A percentile compares a stretch with the other conserved stretches of the same genome.
phyloP scores from a whole-genome alignment of 176 grass and related monocot genomes.

The Phragmites australis region DNA sequence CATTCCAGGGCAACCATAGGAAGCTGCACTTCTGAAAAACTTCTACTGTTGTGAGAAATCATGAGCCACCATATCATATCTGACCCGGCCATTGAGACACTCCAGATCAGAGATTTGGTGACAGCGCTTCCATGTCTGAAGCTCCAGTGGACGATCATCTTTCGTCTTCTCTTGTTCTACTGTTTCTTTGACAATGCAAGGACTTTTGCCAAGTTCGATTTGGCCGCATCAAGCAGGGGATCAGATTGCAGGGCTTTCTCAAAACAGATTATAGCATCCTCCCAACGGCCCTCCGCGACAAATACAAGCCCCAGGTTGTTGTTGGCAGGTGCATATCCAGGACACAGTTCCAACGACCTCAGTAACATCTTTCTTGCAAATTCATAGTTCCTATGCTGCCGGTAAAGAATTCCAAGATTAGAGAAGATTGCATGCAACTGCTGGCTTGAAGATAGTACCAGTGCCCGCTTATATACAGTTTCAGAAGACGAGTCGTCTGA shows the following conservation, averaged over 20 bases:
- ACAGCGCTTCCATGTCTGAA: not conserved
- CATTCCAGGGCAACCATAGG: not conserved
- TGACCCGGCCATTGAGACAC: not conserved
- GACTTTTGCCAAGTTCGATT: slow-evolving; percentile 78
- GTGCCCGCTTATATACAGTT: slow-evolving; percentile 75
- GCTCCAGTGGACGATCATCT: slow-evolving; percentile 9
- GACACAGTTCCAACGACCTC: slow-evolving; percentile 81
- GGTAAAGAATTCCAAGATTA: slow-evolving; percentile 90
- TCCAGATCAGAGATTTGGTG: not conserved
- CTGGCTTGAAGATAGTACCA: slow-evolving; percentile 58
- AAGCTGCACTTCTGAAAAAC: not conserved
- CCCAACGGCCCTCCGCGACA: slow-evolving; percentile 63
- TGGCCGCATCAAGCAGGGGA: slow-evolving; percentile 81
- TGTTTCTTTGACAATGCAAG: slow-evolving; percentile 49
- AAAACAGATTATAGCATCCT: slow-evolving; percentile 75
- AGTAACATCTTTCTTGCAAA: slow-evolving; percentile 74
- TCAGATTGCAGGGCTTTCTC: slow-evolving; percentile 81
- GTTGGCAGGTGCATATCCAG: slow-evolving; percentile 88
- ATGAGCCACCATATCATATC: not conserved
- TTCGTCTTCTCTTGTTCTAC: slow-evolving; percentile 37
- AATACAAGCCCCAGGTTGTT: slow-evolving; percentile 92
- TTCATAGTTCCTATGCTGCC: slow-evolving; percentile 76
- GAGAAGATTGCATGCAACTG: slow-evolving; percentile 83
- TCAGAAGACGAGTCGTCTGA: slow-evolving; percentile 72
- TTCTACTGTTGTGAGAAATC: not conserved